Base-by-base conservation (phyloP, 805 yeast species). In the Hanseniaspora clermontiae region DNA sequence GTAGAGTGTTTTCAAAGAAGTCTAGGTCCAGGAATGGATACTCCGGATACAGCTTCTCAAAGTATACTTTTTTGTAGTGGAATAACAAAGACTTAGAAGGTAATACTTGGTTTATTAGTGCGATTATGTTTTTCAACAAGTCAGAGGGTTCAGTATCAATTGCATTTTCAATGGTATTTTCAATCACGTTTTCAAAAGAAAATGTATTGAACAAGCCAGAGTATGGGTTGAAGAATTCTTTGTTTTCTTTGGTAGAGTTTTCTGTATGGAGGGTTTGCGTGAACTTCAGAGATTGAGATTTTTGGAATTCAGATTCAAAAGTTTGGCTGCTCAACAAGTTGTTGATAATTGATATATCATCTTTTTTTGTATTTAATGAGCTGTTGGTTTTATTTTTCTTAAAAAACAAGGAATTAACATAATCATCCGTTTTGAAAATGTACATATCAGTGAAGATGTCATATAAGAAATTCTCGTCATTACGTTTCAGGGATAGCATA, bases 1-100 rank as follows among this genome's bases (percentile, higher is more conserved):
- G 43, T 9, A 68, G 40, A n/a, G 66, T 60, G 31, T 65, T 64
- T 57, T 68, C 72, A 57, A 68, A 68, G 31, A 60, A 54, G 32
- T 60, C 60, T 12, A 60, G 59, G 50, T 67, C 66, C 19, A 68
- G 43, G 47, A 64, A 65, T 1, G 70, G 68, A 34, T 65, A 55
- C 43, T 59, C 62, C 9, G 67, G 66, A 50, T 59, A 68, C 15
- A 68, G 59, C 45, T 60, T 59, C 37, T 62, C 62, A 45, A 63
- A 65, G 50, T 67, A 68, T 56, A 64, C 63, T 2, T 55, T 52
- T 46, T 65, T 68, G 53, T 65, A 66, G 17, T 55, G 58, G 17
- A 61, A 54, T 7, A 68, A 60, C 7, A 61, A 59, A 8, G 59
- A 59, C 4, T 58, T 58, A 24, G 69, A 66, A 2, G 71, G 71